Evolutionary conservation across 257 asterid species (phyloP), one percentile per base, ranked within the genome.

Genomic region (Solanum sejunctum): DNA sequence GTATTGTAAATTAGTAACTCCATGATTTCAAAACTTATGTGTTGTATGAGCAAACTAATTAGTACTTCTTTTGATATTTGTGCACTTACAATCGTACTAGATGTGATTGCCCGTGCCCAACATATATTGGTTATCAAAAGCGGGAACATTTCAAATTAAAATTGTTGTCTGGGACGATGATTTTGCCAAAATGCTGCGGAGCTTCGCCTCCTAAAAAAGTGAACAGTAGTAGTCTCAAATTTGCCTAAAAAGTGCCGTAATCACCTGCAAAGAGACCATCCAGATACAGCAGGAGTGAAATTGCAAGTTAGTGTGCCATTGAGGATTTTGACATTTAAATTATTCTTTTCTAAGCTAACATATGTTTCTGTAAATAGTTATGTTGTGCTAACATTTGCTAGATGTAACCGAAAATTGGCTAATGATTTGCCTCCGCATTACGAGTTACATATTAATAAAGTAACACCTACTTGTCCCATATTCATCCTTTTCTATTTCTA

Each of bases 261-360:
- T 98, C 57, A 93, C 96, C 99, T 96, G 89, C 87, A 85, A 88
- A 84, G 41, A n/a, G 80, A 78, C 52, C 85, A 71, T 80, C 88
- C 57, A 72, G n/a, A 61, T 47, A 61, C 84, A 85, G 80, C 72
- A 39, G 71, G 69, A 28, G 64, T n/a, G 54, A 8, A 85, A 58
- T n/a, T 49, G 55, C 21, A 75, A 47, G 36, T 77, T 61, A 26
- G 63, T 23, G 63, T 2, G 8, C 60, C 51, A 15, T 77, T 77
- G 63, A 52, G 21, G 45, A 26, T 23, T 23, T n/a, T 15, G 61
- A 26, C 23, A 51, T 51, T 28, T 47, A 21, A 73, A 12, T 43
- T 36, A 43, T 21, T 71, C 36, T 47, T 47, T 47, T 57, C 58
- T 73, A 47, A 21, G 60, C 58, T 73, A 45, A 12, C 20, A n/a